A percentile compares a stretch with the other conserved stretches of the same genome.
Evolutionary conservation across 225 moss, liverwort and hornwort species (phyloP).

Genomic region (Sphagnum contortum): DNA sequence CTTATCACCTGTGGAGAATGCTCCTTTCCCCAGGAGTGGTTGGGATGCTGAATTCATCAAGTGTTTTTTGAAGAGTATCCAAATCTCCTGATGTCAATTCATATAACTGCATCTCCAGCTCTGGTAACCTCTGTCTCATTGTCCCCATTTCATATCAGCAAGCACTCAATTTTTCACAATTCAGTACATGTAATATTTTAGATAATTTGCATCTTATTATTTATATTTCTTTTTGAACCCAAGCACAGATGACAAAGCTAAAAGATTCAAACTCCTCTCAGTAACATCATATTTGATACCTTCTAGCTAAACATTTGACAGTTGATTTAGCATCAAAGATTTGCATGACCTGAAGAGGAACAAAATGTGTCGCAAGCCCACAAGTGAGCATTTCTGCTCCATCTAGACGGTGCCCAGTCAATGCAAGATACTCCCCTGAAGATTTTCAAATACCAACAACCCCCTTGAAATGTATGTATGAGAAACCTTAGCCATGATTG

Average conservation of each 20-base stretch:
- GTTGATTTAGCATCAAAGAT: no score
- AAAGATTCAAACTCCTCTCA: no score
- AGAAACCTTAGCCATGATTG: no score
- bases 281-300: no score
- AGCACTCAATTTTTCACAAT: no score
- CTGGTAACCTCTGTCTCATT: constrained; percentile 35
- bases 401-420: constrained; percentile 73
- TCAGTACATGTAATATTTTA: no score
- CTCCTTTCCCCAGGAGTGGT: constrained; percentile 40
- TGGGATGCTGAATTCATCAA: constrained; percentile 53
- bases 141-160: neutral
- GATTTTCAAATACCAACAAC: neutral
- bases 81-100: constrained; percentile 37
- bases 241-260: no score
- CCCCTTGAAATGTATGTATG: no score
- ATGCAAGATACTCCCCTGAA: constrained; percentile 72
- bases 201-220: no score
- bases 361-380: constrained; percentile 88
- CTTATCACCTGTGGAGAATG: constrained; percentile 47
- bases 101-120: constrained; percentile 24
- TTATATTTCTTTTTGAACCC: no score
- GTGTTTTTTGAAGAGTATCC: constrained; percentile 32
- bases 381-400: constrained; percentile 75
- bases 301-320: no score
- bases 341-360: constrained; percentile 51